These are phyloP conservation scores for Platanus orientalis DNA, from an alignment of 164 flowering plant genomes.

Conservation along the genomic window DNA sequence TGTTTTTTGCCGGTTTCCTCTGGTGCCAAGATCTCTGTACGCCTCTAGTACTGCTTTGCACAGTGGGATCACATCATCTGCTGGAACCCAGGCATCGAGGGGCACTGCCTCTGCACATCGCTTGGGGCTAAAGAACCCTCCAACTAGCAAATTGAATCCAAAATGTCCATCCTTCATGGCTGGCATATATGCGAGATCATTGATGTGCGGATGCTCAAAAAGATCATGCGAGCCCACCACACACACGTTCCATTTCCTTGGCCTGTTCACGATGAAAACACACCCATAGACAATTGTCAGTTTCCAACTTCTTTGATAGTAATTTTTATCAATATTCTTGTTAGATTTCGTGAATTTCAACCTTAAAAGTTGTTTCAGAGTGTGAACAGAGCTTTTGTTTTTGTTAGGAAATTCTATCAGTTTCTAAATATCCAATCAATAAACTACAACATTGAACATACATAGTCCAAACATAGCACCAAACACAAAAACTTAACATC, in stretches of 20 bases:
- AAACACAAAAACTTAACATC: no score
- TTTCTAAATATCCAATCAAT: no score
- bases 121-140: slow-evolving; percentile 93
- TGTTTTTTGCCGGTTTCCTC: slow-evolving; percentile 90
- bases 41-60: slow-evolving; percentile 85
- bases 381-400: no score
- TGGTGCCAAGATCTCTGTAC: slow-evolving; percentile 74
- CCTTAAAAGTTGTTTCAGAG: no score
- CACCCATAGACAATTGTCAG: neutral
- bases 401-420: no score
- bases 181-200: slow-evolving; percentile 98
- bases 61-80: slow-evolving; percentile 63
- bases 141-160: slow-evolving; percentile 91
- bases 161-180: slow-evolving; percentile 74
- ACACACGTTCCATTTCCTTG: slow-evolving; percentile 96
- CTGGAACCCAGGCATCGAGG: slow-evolving; percentile 92
- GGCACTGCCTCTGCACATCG: slow-evolving; percentile 92
- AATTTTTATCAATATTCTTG: no score
- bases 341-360: no score
- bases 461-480: no score
- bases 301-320: no score
- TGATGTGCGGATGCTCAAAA: slow-evolving; percentile 95
- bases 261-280: slow-evolving; percentile 43
- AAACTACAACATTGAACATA: no score
- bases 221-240: slow-evolving; percentile 95